Conservation (phyloP, 1,139 yeast species). For the Candida frijolesensis region DNA sequence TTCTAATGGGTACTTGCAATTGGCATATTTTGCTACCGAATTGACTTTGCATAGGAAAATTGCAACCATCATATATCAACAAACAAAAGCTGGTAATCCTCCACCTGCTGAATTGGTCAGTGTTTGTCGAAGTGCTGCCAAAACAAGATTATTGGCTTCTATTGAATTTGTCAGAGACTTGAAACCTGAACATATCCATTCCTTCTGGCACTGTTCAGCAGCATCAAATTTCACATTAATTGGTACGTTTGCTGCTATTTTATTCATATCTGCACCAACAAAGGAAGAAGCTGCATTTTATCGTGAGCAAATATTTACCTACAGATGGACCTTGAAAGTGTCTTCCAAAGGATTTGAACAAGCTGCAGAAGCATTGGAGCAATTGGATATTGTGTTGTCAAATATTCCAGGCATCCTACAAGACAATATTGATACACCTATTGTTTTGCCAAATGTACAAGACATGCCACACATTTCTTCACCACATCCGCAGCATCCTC, state of each 20-base stretch:
- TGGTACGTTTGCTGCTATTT: constrained; percentile 82
- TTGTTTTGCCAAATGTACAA: constrained; percentile 40
- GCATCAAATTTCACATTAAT: constrained; percentile 76
- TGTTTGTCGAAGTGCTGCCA: constrained; percentile 85
- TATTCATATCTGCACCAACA: constrained; percentile 62
- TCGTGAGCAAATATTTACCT: constrained; percentile 69
- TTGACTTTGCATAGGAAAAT: constrained; percentile 82
- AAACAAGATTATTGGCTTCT: constrained; percentile 76
- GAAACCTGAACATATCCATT: constrained; percentile 78
- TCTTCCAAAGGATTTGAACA: constrained; percentile 76
- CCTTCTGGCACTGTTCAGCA: constrained; percentile 88
- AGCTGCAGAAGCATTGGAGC: constrained; percentile 66
- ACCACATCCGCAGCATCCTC: constrained; percentile 9
- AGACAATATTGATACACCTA: constrained; percentile 45
- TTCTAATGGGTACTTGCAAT: constrained; percentile 73
- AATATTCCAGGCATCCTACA: constrained; percentile 69
- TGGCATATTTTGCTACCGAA: constrained; percentile 87
- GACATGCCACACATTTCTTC: constrained; percentile 9
- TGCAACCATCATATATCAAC: constrained; percentile 56
- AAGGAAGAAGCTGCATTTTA: constrained; percentile 65
- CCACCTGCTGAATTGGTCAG: constrained; percentile 60
- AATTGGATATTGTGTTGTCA: constrained; percentile 63
- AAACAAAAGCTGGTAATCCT: constrained; percentile 36
- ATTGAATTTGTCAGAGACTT: constrained; percentile 76
- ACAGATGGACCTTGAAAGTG: constrained; percentile 72